phyloP scores from a whole-genome alignment of 352 stramenopile genomes.

The Globisporangium splendens region DNA sequence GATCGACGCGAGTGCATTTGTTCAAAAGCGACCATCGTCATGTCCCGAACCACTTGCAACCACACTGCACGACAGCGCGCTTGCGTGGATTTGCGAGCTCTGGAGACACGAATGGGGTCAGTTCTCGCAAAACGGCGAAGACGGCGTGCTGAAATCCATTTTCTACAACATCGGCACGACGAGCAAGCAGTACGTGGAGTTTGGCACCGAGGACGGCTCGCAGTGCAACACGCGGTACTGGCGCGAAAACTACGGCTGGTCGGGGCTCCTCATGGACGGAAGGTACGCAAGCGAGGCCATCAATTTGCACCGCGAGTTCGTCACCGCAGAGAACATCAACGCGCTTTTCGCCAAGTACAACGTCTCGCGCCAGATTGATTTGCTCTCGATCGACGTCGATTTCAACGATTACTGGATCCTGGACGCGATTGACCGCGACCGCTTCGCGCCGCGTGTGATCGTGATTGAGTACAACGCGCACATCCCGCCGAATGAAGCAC shows the following conservation, averaged over 20 bases:
- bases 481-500: constrained; percentile 35
- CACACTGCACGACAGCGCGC: background rate
- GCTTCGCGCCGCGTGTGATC: constrained; percentile 50
- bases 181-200: constrained; percentile 52
- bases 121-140: constrained; percentile 71
- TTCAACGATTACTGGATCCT: constrained; percentile 81
- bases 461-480: constrained; percentile 68
- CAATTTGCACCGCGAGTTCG: constrained; percentile 53
- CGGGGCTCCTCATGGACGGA: constrained; percentile 60
- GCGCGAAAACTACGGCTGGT: constrained; percentile 46
- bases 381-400: constrained; percentile 69
- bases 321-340: constrained; percentile 65
- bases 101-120: constrained; percentile 63
- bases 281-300: constrained; percentile 35
- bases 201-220: constrained; percentile 47
- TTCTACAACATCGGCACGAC: constrained; percentile 45
- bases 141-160: constrained; percentile 56
- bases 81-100: constrained; percentile 52
- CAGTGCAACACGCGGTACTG: constrained; percentile 66
- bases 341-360: constrained; percentile 39
- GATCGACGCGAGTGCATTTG: constrained; percentile 18
- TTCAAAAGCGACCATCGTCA: constrained; percentile 16
- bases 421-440: constrained; percentile 35
- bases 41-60: constrained; percentile 18
- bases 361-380: constrained; percentile 45